Evolutionary conservation across 1,284 basidiomycete genomes (phyloP), one percentile per base, ranked within the genome.

Genomic region (Cystobasidium pallidum): DNA sequence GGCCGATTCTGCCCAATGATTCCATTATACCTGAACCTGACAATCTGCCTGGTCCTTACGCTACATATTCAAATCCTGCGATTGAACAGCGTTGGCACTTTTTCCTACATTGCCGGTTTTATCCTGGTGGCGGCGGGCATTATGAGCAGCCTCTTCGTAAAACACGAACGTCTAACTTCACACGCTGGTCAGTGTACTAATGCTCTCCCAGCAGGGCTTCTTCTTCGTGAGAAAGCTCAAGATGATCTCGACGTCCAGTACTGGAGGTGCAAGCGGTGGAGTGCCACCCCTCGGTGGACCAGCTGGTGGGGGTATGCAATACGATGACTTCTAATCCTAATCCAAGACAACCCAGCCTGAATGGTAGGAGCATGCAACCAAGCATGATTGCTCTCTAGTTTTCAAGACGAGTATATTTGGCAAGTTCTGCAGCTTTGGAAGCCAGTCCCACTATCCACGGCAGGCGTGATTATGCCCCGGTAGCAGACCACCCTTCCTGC

Each of bases 41-140:
- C n/a, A n/a, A n/a, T n/a, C n/a, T n/a, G n/a, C n/a, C n/a, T n/a
- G n/a, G n/a, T n/a, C n/a, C n/a, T n/a, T n/a, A n/a, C n/a, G n/a
- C n/a, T n/a, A n/a, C n/a, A n/a, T n/a, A n/a, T n/a, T n/a, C n/a
- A n/a, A n/a, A n/a, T n/a, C n/a, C n/a, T n/a, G n/a, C 43, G 43
- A 45, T 17, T 8, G n/a, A n/a, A n/a, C 39, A 70, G 67, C 45
- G 26, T 70, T 19, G 58, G 67, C 2, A 70, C 67, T 2, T 36
- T 70, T 21, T 32, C 67, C 19, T 70, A 70, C 58, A 62, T 70
- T 45, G 28, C 43, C 10, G 67, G 30, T 21, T 70, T 41, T 11
- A 11, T 51, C 17, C 24, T 70, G 28, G 26, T 70, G 6, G 43
- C 62, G 4, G 49, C 47, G 19, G 67, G 49, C 10, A 34, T 70